Evolutionary conservation across 371 early-diverging fungal genomes (phyloP), one percentile per base, ranked within the genome.

Genomic region (Apophysomyces variabilis): DNA sequence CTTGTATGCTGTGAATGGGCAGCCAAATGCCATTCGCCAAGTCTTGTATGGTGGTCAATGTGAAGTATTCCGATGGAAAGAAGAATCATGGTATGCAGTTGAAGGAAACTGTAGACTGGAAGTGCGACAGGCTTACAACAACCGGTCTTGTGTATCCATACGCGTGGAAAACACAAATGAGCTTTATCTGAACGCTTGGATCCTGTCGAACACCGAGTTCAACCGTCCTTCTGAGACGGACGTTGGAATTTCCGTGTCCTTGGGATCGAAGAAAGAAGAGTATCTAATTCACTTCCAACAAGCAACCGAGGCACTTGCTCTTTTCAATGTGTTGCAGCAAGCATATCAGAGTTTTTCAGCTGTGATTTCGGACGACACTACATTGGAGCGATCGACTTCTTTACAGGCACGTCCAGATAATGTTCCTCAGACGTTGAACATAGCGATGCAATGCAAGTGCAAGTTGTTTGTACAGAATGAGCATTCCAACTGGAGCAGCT

Each of bases 161-260:
- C 68, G 77, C 35, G 61, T 82, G 8, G 71, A 76, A 39, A 64
- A 66, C 6, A 73, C 68, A 0, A 70, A 72, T 1, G 71, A 79
- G 16, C 61, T 82, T 16, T 82, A 82, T 59, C 58, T 82, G 56
- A 82, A 79, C 18, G 82, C 82, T 3, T 82, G 82, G 82, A 74
- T 82, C 18, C 37, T 74, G 4, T 70, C 79, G 8, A 77, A 57
- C 13, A 82, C 74, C 1, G 71, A 67, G 5, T 68, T 73, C 16
- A 61, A 74, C 7, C 72, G 71, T 8, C 73, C 72, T 21, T 77
- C 77, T 5, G 60, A 72, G n/a, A 77, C 79, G 0, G 82, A 82
- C 57, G 70, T 82, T 5, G 79, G 70, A 21, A 57, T 82, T 8
- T 76, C 79, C 6, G 58, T 82, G 0, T 74, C 60, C 57, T 67